phyloP scores from a whole-genome alignment of 2,329 filamentous ascomycete species.

The Aspergillus sp. region DNA sequence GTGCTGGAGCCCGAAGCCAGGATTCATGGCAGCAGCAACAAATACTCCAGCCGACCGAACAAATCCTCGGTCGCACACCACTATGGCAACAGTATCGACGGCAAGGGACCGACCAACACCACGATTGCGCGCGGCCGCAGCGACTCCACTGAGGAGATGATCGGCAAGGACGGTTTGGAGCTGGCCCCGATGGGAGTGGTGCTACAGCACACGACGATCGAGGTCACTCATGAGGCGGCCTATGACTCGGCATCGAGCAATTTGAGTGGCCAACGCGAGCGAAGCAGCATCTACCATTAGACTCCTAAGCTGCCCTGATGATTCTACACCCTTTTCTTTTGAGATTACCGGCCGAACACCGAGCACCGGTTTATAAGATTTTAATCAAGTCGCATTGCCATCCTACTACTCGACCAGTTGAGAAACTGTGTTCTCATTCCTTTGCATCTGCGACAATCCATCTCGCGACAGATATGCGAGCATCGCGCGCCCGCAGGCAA shows the following conservation, averaged over 20 bases:
- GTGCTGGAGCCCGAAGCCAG: conserved; percentile 6
- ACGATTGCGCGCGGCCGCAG: conserved; percentile 4
- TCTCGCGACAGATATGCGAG: no score
- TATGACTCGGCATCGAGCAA: conserved; percentile 52
- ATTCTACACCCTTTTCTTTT: not conserved
- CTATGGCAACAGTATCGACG: not conserved
- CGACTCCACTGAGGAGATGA: conserved; percentile 8
- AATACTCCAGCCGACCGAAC: conserved; percentile 4
- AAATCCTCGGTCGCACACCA: conserved; percentile 2
- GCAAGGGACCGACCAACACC: conserved; percentile 2
- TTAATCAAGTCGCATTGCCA: no score
- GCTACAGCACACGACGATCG: conserved; percentile 7
- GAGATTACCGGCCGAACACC: not conserved
- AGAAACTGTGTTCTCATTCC: no score
- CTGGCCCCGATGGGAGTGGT: conserved; percentile 7
- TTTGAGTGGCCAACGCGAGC: conserved; percentile 57
- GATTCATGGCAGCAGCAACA: conserved; percentile 4
- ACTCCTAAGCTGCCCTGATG: not conserved
- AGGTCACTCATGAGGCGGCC: conserved; percentile 1
- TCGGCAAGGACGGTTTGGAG: conserved; percentile 6
- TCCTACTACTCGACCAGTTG: no score
- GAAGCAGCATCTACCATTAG: conserved; percentile 39
- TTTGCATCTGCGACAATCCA: no score
- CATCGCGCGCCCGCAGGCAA: no score
- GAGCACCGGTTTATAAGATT: no score